Base-by-base conservation (phyloP, 345 rosid genomes). In the Viola odorata region DNA sequence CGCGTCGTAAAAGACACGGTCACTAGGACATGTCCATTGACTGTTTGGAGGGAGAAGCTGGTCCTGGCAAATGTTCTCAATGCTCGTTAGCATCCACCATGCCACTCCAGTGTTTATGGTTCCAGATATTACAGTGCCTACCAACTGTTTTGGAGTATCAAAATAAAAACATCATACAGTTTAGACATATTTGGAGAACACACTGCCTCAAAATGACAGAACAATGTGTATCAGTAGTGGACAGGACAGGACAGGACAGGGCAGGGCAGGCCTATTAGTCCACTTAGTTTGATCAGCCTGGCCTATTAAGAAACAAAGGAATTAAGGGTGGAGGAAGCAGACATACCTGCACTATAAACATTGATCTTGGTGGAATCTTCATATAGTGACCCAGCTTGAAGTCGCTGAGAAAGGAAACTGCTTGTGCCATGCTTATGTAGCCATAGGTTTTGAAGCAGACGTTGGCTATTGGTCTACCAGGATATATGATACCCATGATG, bases 401-500 rank as follows among this genome's bases (percentile, higher is more conserved):
- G 15, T 64, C 68, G 12, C 23, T 16, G 53, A 64, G 68, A 47
- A 64, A 64, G 45, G 45, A 5, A 37, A 64, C 42, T 15, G 68
- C 68, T 38, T 64, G 68, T 13, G 55, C 37, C 68, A 64, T 64
- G 61, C 68, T 64, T 32, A 64, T 64, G 7, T 64, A 64, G 9
- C 68, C 68, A 16, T 55, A 64, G 6, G 68, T 64, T 47, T 64
- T 64, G 45, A 64, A 64, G 39, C 73, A 63, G 11, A 85, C 85
- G 60, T 82, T 84, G 41, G 85, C 85, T 52, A 80, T 78, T 41
- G 90, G 90, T 67, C 78, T 78, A 38, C 87, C 90, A 2, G 82
- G 87, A 44, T 78, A 76, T 51, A 80, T 67, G 50, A 72, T 53
- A 13, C 90, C 90, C 82, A 82, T 82, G 13, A 80, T 62, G 64